Conservation (phyloP, 768 basidiomycete genomes). For the Suillus brevipes region DNA sequence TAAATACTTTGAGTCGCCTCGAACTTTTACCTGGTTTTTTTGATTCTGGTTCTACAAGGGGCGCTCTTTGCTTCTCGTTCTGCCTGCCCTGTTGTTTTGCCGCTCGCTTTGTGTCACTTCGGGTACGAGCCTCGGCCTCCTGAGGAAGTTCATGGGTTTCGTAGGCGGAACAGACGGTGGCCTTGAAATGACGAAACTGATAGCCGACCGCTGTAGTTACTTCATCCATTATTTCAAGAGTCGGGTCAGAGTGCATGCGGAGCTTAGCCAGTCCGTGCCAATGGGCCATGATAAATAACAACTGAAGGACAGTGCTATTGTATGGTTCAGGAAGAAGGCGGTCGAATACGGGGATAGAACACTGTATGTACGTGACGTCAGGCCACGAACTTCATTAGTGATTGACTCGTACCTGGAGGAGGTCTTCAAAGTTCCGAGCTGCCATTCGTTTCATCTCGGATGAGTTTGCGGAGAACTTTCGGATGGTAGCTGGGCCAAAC, state of each 20-base stretch:
- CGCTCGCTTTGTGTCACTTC: conserved; percentile 8
- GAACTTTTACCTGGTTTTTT: no score
- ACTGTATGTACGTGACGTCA: conserved; percentile 18
- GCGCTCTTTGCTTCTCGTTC: not conserved
- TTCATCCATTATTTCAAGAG: conserved; percentile 20
- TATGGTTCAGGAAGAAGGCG: conserved; percentile 32
- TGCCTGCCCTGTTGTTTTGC: not conserved
- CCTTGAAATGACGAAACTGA: conserved; percentile 23
- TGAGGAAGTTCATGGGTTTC: conserved; percentile 29
- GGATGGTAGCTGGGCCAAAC: not conserved
- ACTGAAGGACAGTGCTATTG: conserved; percentile 19
- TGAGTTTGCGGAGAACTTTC: not conserved
- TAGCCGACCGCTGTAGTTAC: conserved; percentile 23
- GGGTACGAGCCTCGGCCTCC: conserved; percentile 26
- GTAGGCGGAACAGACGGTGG: conserved; percentile 22
- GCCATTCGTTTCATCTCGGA: conserved; percentile 19
- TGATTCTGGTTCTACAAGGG: no score
- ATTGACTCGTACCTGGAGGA: conserved; percentile 26
- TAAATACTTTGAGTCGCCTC: conserved; percentile 5
- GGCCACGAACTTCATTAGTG: not conserved
- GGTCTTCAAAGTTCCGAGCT: conserved; percentile 38
- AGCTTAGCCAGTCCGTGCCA: conserved; percentile 41
- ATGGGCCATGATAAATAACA: conserved; percentile 29
- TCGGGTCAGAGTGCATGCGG: conserved; percentile 29
- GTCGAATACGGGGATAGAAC: conserved; percentile 39